Evolutionary conservation across 2,329 filamentous ascomycete genomes (phyloP).

Genomic region (Colletotrichum incanum): DNA sequence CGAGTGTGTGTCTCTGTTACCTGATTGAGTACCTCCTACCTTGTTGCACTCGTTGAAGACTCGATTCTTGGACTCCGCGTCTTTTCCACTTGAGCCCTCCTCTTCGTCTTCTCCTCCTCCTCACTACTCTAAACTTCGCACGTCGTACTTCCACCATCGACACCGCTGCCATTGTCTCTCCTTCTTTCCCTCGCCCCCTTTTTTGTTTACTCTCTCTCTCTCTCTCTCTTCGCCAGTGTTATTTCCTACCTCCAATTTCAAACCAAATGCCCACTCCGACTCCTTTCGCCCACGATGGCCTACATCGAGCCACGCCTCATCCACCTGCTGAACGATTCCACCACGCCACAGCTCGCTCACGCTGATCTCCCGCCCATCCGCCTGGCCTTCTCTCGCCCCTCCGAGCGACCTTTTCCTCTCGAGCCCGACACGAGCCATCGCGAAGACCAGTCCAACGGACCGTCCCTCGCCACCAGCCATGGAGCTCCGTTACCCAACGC

Average conservation of each 20-base stretch:
- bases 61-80: conserved; percentile 42
- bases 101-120: conserved; percentile 32
- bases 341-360: conserved; percentile 63
- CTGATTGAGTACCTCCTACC: conserved; percentile 3
- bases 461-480: conserved; percentile 43
- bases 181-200: conserved; percentile 33
- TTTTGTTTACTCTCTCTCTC: neutral
- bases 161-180: conserved; percentile 40
- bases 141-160: conserved; percentile 29
- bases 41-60: conserved; percentile 21
- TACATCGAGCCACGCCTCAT: conserved; percentile 79
- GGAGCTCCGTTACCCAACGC: conserved; percentile 11
- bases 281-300: conserved; percentile 65
- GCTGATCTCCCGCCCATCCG: conserved; percentile 69
- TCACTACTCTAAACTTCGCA: conserved; percentile 42
- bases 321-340: conserved; percentile 74
- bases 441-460: conserved; percentile 52
- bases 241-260: conserved; percentile 34
- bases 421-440: conserved; percentile 65
- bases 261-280: conserved; percentile 56
- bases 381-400: conserved; percentile 59
- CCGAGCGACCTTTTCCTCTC: conserved; percentile 66
- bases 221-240: conserved; percentile 31
- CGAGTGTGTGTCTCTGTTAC: conserved; percentile 1
- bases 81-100: conserved; percentile 36